Conservation (phyloP, 2,329 filamentous ascomycete genomes). For the Epichloe amarillans region DNA sequence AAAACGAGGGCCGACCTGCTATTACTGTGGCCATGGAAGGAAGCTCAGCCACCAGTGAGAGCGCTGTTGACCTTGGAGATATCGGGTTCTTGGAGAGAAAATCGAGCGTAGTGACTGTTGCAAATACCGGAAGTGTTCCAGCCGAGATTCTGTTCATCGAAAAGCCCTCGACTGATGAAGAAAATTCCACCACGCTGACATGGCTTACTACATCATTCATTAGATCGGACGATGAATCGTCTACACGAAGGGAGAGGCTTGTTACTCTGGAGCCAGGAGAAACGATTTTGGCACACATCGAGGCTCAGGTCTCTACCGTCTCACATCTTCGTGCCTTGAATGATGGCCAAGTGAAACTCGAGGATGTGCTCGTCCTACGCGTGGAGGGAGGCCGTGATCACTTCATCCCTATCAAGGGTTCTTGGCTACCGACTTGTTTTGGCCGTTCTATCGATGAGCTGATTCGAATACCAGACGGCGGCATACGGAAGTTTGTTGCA, state of each 20-base stretch:
- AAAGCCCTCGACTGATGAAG: conserved; percentile 41
- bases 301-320: conserved; percentile 51
- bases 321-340: conserved; percentile 59
- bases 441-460: conserved; percentile 80
- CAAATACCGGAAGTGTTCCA: conserved; percentile 76
- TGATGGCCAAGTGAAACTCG: conserved; percentile 48
- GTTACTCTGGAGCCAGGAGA: conserved; percentile 76
- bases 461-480: conserved; percentile 70
- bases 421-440: conserved; percentile 72
- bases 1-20: conserved; percentile 77
- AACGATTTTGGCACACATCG: conserved; percentile 56
- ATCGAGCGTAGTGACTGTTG: conserved; percentile 61
- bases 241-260: conserved; percentile 24
- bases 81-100: conserved; percentile 56
- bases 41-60: conserved; percentile 28
- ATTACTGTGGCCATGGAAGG: conserved; percentile 71
- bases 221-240: conserved; percentile 20
- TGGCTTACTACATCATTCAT: conserved; percentile 65
- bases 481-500: conserved; percentile 45
- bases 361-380: conserved; percentile 79
- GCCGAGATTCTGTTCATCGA: conserved; percentile 73
- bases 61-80: conserved; percentile 63
- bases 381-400: conserved; percentile 78
- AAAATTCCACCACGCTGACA: conserved; percentile 28
- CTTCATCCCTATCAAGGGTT: conserved; percentile 69